phyloP scores from a whole-genome alignment of 2,329 filamentous ascomycete species.

The Talaromyces sp. region DNA sequence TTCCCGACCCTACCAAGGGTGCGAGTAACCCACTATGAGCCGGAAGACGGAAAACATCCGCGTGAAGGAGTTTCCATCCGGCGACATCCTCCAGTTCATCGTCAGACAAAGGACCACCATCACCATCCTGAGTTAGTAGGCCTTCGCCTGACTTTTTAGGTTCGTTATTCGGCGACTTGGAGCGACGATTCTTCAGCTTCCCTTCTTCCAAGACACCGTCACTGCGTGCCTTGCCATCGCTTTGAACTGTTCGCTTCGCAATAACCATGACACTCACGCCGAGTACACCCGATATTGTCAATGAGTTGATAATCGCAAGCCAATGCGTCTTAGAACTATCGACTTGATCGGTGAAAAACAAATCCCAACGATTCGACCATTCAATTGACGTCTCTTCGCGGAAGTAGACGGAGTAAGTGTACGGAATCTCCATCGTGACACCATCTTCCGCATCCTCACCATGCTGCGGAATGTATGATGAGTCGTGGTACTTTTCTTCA shows the following conservation, averaged over 20 bases:
- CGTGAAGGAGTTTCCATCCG: constrained; percentile 83
- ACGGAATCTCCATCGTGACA: constrained; percentile 67
- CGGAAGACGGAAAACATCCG: constrained; percentile 78
- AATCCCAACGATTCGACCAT: constrained; percentile 80
- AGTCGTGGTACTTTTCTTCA: constrained; percentile 52
- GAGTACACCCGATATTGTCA: constrained; percentile 74
- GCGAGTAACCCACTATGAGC: constrained; percentile 66
- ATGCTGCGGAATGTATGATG: constrained; percentile 55
- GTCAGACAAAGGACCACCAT: constrained; percentile 58
- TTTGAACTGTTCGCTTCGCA: constrained; percentile 68
- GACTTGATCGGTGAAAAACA: constrained; percentile 84
- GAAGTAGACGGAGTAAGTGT: constrained; percentile 87
- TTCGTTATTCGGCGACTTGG: constrained; percentile 46
- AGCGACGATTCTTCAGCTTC: constrained; percentile 50
- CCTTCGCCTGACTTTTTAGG: constrained; percentile 47
- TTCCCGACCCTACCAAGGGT: constrained; percentile 76
- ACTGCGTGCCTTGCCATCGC: constrained; percentile 70
- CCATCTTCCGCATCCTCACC: constrained; percentile 58
- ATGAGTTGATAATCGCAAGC: constrained; percentile 80
- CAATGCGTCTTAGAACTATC: constrained; percentile 78
- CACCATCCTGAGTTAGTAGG: constrained; percentile 56
- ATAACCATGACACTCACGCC: constrained; percentile 78
- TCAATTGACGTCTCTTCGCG: constrained; percentile 74
- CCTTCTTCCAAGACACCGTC: constrained; percentile 63
- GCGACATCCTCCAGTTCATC: constrained; percentile 75